Evolutionary conservation across 441 rosid species (phyloP), one percentile per base, ranked within the genome.

Genomic region (Populus tomentosa): DNA sequence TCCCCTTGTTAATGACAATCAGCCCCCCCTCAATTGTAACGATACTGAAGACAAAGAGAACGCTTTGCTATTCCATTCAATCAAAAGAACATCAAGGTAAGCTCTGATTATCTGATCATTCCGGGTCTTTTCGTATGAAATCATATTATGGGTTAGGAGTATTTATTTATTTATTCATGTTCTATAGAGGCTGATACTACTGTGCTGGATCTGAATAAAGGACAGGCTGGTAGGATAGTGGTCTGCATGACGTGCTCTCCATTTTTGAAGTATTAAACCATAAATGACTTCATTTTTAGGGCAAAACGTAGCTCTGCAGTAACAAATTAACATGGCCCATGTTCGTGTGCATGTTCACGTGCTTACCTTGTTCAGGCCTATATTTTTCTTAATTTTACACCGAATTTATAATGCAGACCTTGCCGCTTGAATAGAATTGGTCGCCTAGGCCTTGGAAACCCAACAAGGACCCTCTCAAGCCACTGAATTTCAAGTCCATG

Each of bases 381-480:
- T 16, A 16, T 18, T 35, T 53, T 24, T n/a, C 36, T 67, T 50
- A 64, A 36, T 20, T 38, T 70, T 28, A 35, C 76, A 24, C 56
- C 33, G 32, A 62, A 76, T 73, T 70, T 78, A 77, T 80, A 32
- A 26, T 36, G 75, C 28, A 77, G 82, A 75, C 69, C 38, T 80
- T 50, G 14, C 33, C 50, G 9, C 62, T 80, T 77, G 76, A 74
- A 70, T 69, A 71, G 6, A 61, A 40, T 59, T 30, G 72, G 62
- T 70, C 36, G 78, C 77, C 36, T 82, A 2, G 30, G 30, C 30
- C 30, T 28, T 86, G 90, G 89, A 83, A 84, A 81, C 70, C 84
- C 76, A 87, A 87, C 80, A 81, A 46, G 28, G 75, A 71, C 63
- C 46, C 67, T 71, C 69, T 70, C 72, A 81, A 78, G 83, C 87